Evolutionary conservation across 2,329 filamentous ascomycete genomes (phyloP).

Genomic region (Paramyrothecium roridum): DNA sequence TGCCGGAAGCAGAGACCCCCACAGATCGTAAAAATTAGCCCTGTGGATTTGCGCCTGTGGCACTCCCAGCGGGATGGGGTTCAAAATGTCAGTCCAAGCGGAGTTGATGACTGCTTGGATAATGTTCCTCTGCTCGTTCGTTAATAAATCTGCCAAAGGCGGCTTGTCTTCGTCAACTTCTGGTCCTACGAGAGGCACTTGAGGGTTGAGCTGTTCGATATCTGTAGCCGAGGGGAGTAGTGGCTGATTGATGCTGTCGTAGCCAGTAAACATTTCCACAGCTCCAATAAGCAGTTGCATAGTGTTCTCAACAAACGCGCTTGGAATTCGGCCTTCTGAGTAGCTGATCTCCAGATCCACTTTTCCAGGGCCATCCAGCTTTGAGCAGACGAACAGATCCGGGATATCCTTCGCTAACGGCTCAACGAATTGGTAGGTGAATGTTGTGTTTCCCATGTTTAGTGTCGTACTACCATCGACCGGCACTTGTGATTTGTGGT

Average conservation of each 20-base stretch:
- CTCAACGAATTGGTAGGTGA: slow-evolving; percentile 40
- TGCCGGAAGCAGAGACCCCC: slow-evolving; percentile 46
- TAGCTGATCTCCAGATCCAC: slow-evolving; percentile 43
- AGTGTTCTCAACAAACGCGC: slow-evolving; percentile 38
- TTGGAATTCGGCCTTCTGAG: slow-evolving; percentile 39
- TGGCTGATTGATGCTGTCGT: slow-evolving; percentile 42
- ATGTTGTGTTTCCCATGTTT: slow-evolving; percentile 41
- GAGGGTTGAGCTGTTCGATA: slow-evolving; percentile 28
- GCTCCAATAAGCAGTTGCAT: slow-evolving; percentile 42
- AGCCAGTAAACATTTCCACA: slow-evolving; percentile 42
- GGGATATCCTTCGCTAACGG: slow-evolving; percentile 36
- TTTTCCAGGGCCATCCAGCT: slow-evolving; percentile 28
- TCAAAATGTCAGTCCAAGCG: slow-evolving; percentile 43
- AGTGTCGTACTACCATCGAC: slow-evolving; percentile 35
- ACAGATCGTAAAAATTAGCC: slow-evolving; percentile 49
- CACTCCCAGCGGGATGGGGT: slow-evolving; percentile 33
- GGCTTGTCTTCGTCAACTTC: slow-evolving; percentile 15
- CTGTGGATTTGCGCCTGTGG: slow-evolving; percentile 38
- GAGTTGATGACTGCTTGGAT: slow-evolving; percentile 38
- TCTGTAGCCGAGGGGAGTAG: slow-evolving; percentile 40
- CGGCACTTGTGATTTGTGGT: slow-evolving; percentile 35
- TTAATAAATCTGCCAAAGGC: slow-evolving; percentile 21
- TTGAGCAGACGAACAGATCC: slow-evolving; percentile 44
- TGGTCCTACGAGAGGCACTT: slow-evolving; percentile 34
- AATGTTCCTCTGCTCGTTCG: slow-evolving; percentile 34